Percentiles rank a stretch among this genome's conserved stretches.
Conservation (phyloP, 805 yeast genomes). For the Lipomyces chichibuensis region DNA sequence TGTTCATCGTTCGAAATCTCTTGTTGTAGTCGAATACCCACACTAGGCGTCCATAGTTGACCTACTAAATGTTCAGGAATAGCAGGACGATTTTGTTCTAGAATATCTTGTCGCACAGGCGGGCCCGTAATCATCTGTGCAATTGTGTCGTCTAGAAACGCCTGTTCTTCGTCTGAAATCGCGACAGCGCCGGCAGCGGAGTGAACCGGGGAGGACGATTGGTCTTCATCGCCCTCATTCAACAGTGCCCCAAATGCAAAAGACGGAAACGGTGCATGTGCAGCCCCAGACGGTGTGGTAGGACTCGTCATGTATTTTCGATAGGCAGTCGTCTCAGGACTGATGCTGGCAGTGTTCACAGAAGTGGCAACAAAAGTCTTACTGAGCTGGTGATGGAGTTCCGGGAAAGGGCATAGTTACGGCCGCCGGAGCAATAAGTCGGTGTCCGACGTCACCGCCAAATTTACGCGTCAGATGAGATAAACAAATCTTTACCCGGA, state of each 20-base stretch:
- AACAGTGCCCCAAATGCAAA: constrained; percentile 30
- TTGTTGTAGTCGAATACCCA: constrained; percentile 1
- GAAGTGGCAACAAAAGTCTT: neutral
- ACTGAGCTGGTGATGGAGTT: neutral
- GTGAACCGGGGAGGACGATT: neutral
- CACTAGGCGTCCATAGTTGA: constrained; percentile 12
- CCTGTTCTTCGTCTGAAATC: constrained; percentile 16
- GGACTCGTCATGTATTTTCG: neutral
- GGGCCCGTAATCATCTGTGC: constrained; percentile 14
- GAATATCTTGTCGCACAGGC: neutral
- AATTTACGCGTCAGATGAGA: neutral
- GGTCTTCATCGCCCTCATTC: constrained; percentile 8
- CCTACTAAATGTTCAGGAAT: constrained; percentile 2
- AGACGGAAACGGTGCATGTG: constrained; percentile 28
- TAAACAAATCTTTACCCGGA: neutral
- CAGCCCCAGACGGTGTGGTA: neutral
- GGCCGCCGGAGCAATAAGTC: neutral
- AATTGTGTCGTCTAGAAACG: constrained; percentile 20
- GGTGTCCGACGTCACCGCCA: neutral
- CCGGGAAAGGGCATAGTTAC: constrained; percentile 16
- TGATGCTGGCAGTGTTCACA: neutral
- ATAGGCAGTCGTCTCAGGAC: neutral
- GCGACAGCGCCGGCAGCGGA: neutral
- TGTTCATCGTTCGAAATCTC: neutral
- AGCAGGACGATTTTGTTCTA: neutral